Evolutionary conservation across 2,329 filamentous ascomycete genomes (phyloP).

Genomic region (Cytospora paraplurivora): DNA sequence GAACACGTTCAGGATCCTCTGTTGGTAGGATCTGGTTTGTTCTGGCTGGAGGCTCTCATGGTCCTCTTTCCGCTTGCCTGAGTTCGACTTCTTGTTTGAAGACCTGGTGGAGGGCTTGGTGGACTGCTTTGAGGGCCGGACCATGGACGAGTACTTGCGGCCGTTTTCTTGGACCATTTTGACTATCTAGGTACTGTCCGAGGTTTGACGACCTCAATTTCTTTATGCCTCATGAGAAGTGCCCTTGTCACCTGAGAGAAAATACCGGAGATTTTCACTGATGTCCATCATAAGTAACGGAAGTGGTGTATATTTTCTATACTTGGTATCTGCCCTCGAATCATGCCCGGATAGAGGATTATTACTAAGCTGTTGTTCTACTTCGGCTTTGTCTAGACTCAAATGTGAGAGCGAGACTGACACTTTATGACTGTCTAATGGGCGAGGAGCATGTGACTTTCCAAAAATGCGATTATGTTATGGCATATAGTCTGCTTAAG

Average conservation of each 20-base stretch:
- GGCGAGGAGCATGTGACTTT: neutral
- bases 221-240: no score
- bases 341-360: no score
- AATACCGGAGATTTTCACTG: no score
- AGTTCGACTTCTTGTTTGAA: neutral
- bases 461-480: neutral
- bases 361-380: no score
- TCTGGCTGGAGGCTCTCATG: neutral
- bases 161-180: conserved; percentile 4
- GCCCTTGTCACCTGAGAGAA: no score
- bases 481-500: conserved; percentile 1
- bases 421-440: neutral
- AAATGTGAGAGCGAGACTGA: neutral
- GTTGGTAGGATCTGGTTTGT: conserved; percentile 14
- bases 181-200: neutral
- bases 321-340: no score
- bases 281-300: no score
- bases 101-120: neutral
- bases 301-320: no score
- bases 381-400: neutral
- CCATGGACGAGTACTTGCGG: neutral
- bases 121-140: neutral
- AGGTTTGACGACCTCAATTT: no score
- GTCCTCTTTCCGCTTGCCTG: neutral
- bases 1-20: conserved; percentile 69